These are phyloP conservation scores for Magnusiomyces magnusii DNA, from an alignment of 1,139 yeast species.

Conservation along the genomic window DNA sequence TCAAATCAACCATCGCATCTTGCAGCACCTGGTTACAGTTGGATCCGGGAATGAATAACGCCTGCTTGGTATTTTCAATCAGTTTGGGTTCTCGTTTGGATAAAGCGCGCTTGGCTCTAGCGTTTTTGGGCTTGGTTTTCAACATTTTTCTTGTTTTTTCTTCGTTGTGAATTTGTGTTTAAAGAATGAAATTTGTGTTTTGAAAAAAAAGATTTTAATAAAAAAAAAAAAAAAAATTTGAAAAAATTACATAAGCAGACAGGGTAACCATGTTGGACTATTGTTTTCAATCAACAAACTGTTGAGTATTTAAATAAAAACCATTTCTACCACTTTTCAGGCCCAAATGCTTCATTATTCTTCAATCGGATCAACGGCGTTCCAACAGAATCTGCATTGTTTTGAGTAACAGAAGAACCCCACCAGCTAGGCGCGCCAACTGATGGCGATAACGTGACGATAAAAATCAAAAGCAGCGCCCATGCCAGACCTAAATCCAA, in stretches of 20 bases:
- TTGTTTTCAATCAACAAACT: neutral
- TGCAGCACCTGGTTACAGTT: slow-evolving; percentile 73
- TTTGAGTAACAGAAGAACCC: slow-evolving; percentile 42
- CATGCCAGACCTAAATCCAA: slow-evolving; percentile 51
- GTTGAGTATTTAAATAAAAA: too few relatives aligned
- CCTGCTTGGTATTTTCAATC: slow-evolving; percentile 83
- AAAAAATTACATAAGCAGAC: neutral
- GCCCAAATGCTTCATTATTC: slow-evolving; percentile 36
- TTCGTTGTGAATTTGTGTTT: neutral
- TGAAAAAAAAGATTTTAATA: too few relatives aligned
- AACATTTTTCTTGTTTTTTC: slow-evolving; percentile 1
- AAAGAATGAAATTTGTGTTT: neutral
- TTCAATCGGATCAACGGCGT: slow-evolving; percentile 24
- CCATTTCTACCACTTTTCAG: slow-evolving; percentile 30
- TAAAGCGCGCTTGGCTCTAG: slow-evolving; percentile 91
- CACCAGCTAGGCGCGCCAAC: slow-evolving; percentile 46
- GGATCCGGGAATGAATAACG: slow-evolving; percentile 86
- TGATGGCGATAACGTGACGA: slow-evolving; percentile 36
- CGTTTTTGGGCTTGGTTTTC: slow-evolving; percentile 71
- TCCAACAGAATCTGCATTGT: slow-evolving; percentile 27
- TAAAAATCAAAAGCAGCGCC: slow-evolving; percentile 44
- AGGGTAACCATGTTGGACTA: slow-evolving; percentile 1
- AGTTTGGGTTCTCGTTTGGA: slow-evolving; percentile 84
- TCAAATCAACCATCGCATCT: slow-evolving; percentile 82
- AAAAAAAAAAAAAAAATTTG: slow-evolving; percentile 6